These are phyloP conservation scores for Plasmodium vinckei DNA, from an alignment of 169 alveolate species.

Conservation along the genomic window DNA sequence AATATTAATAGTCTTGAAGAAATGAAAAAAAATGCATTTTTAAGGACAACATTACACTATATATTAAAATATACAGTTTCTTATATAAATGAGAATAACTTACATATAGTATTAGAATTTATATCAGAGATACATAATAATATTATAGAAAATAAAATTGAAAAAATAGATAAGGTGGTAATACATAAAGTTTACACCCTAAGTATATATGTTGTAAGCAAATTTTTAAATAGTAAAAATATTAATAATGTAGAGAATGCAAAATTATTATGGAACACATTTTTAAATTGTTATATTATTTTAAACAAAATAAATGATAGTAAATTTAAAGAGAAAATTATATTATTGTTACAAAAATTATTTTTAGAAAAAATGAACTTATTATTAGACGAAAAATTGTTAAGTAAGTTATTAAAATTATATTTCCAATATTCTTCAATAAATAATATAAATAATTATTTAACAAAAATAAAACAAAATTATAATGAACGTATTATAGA, in stretches of 20 bases:
- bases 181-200: constrained; percentile 34
- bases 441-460: constrained; percentile 47
- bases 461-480: constrained; percentile 24
- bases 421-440: constrained; percentile 39
- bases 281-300: constrained; percentile 38
- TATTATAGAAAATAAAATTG: not conserved
- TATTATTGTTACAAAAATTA: constrained; percentile 3
- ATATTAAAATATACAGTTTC: constrained; percentile 19
- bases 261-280: constrained; percentile 27
- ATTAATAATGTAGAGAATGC: not conserved
- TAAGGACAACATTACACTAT: constrained; percentile 11
- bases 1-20: not conserved
- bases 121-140: constrained; percentile 14
- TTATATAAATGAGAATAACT: constrained; percentile 23
- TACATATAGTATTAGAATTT: constrained; percentile 33
- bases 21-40: constrained; percentile 4
- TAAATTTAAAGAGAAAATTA: constrained; percentile 27
- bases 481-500: constrained; percentile 12
- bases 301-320: constrained; percentile 25
- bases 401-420: constrained; percentile 29
- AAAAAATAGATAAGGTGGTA: not conserved
- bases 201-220: constrained; percentile 33
- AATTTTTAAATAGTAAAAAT: constrained; percentile 18
- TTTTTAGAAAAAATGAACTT: constrained; percentile 50
- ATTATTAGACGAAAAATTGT: constrained; percentile 45